Evolutionary conservation across 2,329 filamentous ascomycete genomes (phyloP), one percentile per base, ranked within the genome.

Genomic region (Exophiala sideris): DNA sequence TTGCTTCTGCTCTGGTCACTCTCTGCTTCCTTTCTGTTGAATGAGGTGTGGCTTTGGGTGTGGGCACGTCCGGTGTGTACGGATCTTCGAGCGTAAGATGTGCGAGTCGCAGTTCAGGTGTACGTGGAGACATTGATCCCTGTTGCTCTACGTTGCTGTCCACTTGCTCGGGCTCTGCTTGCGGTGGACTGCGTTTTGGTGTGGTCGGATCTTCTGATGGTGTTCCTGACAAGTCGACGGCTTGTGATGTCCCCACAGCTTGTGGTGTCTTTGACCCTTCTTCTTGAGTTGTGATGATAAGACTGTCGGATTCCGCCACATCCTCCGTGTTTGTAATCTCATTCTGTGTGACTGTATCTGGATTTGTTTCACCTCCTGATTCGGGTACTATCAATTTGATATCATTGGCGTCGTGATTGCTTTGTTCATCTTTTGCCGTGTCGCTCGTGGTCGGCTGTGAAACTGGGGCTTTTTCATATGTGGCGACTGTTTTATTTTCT

Each of bases 1-100:
- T 61, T 33, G 55, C 52, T 50, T 65, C 57, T 50, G 64, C 64
- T 53, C 60, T 45, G 6, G 60, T 62, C 9, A 52, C 34, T 39
- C 60, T 50, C 21, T 57, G 52, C 6, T 45, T 54, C 39, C 50
- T 58, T 24, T 59, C 50, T 21, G 48, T 32, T 6, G 52, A 56
- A 34, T 59, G 56, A 24, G 53, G 52, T 5, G 45, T 52, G 12
- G 60, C 59, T 56, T 62, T 62, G 6, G 60, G 60, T 5, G 58
- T 61, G 40, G 52, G 50, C 5, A 14, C 20, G 11, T 57, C 55
- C 6, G 52, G 48, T 18, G 52, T 52, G 38, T 21, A 50, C 24
- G 32, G 36, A n/a, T 62, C 57, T 7, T 54, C 44, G 5, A 62
- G 29, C 2, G n/a, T 52, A 16, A 62, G 56, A 36, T 53, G 11